Percentiles rank a stretch among this genome's conserved stretches.
Conservation (phyloP, 148 eudicot species). For the Nyssa sinensis region DNA sequence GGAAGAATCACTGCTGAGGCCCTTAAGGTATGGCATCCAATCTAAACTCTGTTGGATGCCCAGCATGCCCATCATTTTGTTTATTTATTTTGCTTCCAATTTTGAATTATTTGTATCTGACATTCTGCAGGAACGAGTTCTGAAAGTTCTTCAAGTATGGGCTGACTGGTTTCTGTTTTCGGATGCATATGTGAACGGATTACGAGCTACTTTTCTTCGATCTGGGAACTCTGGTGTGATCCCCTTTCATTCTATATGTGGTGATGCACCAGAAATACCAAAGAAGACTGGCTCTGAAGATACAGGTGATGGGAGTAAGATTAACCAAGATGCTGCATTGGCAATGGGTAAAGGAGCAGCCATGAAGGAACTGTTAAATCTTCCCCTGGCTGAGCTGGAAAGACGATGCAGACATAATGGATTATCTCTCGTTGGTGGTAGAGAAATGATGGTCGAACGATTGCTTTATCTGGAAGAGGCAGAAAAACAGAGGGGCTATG, state of each 20-base stretch:
- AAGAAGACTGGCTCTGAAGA: constrained; percentile 50
- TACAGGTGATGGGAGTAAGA: constrained; percentile 38
- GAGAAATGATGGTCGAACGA: constrained; percentile 94
- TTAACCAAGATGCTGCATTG: constrained; percentile 80
- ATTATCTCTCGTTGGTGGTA: constrained; percentile 87
- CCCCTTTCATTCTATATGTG: constrained; percentile 82
- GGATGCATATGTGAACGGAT: constrained; percentile 89
- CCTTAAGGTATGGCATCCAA: constrained; percentile 71
- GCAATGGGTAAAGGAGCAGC: constrained; percentile 97
- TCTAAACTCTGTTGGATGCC: neutral
- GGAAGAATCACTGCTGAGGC: constrained; percentile 99
- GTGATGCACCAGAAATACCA: constrained; percentile 75
- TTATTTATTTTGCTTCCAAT: neutral
- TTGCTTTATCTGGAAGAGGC: constrained; percentile 94
- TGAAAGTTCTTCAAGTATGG: constrained; percentile 99
- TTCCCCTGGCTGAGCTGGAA: constrained; percentile 89
- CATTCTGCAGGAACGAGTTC: constrained; percentile 73
- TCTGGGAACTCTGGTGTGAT: constrained; percentile 74
- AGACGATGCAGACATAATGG: constrained; percentile 98
- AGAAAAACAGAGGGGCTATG: constrained; percentile 83
- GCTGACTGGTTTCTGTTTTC: constrained; percentile 99
- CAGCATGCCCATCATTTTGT: neutral
- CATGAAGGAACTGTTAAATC: constrained; percentile 68
- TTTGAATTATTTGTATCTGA: constrained; percentile 4
- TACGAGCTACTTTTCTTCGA: constrained; percentile 90